Base-by-base conservation (phyloP, 129 eudicot species). In the Flaveria sonorensis region DNA sequence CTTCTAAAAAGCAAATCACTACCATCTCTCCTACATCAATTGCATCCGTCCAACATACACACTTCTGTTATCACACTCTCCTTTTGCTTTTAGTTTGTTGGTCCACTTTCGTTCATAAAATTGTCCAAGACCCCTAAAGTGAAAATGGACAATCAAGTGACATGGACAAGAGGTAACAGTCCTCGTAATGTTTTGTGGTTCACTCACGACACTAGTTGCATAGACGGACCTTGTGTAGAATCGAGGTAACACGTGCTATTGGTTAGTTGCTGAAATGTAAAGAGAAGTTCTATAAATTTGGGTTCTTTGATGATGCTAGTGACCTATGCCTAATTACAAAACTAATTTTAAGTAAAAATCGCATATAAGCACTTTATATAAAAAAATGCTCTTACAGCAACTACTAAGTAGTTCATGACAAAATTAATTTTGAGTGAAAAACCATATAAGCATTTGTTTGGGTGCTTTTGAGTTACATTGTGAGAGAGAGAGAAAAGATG, bases 41-140 rank as follows among this genome's bases (percentile, higher is more conserved):
- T 50, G 36, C 63, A 71, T 21, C 39, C 48, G 7, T 52, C 26
- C 64, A 12, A 30, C 63, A 71, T 9, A n/a, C 48, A 51, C 20
- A 43, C 12, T 43, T 43, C 12, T 23, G 24, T 10, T 48, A 26
- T 50, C 26, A 52, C 16, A 23, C 47, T n/a, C 19, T 6, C 12
- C 10, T 72, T 55, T 53, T 61, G 62, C 65, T 32, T 72, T 15
- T 11, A 36, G 43, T 75, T 48, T 48, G 42, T 63, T 10, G 64
- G 21, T 19, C 50, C 9, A 39, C 42, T 52, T 76, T 66, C 28
- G 5, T 65, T 52, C 40, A 5, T 39, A 55, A 39, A 40, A 32
- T 39, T 21, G 28, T 16, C 55, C 19, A 53, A 32, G 7, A 65
- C 4, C 23, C 52, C 52, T 26, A 77, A 67, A 64, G 57, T 51